Base-by-base conservation (phyloP, 805 yeast genomes). In the Pichia phayaonensis region DNA sequence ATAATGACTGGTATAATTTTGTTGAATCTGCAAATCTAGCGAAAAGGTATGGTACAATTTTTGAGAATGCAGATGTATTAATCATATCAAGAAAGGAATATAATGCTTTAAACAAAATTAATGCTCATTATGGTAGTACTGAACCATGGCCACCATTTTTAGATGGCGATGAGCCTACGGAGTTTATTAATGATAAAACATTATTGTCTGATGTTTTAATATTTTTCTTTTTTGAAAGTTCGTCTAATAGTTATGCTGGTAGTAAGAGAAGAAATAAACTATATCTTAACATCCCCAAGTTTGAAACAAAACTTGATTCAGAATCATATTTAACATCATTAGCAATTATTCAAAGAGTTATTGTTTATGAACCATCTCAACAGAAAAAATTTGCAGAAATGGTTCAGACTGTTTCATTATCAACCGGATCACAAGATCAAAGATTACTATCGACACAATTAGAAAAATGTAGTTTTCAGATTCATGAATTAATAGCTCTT, bases 101-200 rank as follows among this genome's bases (percentile, higher is more conserved):
- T 74, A 11, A 71, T 31, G 74, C 76, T 57, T 74, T 77, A 42
- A 66, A 69, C 13, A 65, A 67, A 13, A 69, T 23, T 13, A 31
- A 21, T 20, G 11, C 13, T 6, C 42, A 77, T 2, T 90, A 88
- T 66, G 94, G 96, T 1, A 76, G 86, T 2, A 64, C 60, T 10
- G 59, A 66, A 16, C 69, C 70, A 20, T 90, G 97, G 97, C 97
- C 97, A 2, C 95, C 96, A 0, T 90, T 96, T 89, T 64, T 90
- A 1, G 63, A 79, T 45, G 95, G 88, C 59, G 71, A 83, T 22
- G 47, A 45, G n/a, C 53, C 51, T 8, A 80, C 86, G 54, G 76
- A 79, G 54, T 81, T 81, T 46, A 45, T 57, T 80, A 60, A 68
- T 12, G 20, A 23, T 15, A 48, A 48, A 27, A 43, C 51, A 16